Evolutionary conservation across 176 grass and related monocot species (phyloP).

Genomic region (Canna indica): DNA sequence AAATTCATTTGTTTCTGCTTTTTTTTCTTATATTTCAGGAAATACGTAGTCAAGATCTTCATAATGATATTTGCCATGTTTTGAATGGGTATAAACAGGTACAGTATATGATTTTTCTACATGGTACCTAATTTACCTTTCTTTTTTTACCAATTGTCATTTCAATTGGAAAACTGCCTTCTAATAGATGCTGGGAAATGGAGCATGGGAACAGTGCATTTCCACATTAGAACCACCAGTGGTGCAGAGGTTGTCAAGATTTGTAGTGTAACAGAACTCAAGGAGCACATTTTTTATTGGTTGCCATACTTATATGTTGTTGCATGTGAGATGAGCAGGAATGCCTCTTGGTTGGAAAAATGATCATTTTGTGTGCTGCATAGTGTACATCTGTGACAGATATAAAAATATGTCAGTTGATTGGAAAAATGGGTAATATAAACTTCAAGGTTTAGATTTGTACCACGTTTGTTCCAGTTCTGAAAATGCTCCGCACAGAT

Average conservation of each 20-base stretch:
- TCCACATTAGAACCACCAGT: slow-evolving; percentile 50
- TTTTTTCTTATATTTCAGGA: slow-evolving; percentile 38
- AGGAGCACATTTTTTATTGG: slow-evolving; percentile 3
- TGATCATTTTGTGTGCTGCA: not conserved
- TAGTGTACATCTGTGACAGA: not conserved
- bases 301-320: slow-evolving; percentile 11
- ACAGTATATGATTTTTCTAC: not conserved
- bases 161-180: not conserved
- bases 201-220: slow-evolving; percentile 85
- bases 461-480: not conserved
- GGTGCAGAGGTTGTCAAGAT: slow-evolving; percentile 62
- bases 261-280: slow-evolving; percentile 33
- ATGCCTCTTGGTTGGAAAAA: slow-evolving; percentile 1
- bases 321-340: slow-evolving; percentile 17
- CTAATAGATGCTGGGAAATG: slow-evolving; percentile 55
- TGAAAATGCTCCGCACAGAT: not conserved
- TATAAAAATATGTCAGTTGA: not conserved
- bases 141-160: not conserved
- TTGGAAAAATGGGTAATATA: not conserved
- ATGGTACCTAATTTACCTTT: not conserved
- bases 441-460: not conserved
- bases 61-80: slow-evolving; percentile 77
- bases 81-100: slow-evolving; percentile 96
- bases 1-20: slow-evolving; percentile 7
- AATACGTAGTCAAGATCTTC: slow-evolving; percentile 80